Conservation (phyloP, 2,329 filamentous ascomycete species). For the Hymenoscyphus occultus region DNA sequence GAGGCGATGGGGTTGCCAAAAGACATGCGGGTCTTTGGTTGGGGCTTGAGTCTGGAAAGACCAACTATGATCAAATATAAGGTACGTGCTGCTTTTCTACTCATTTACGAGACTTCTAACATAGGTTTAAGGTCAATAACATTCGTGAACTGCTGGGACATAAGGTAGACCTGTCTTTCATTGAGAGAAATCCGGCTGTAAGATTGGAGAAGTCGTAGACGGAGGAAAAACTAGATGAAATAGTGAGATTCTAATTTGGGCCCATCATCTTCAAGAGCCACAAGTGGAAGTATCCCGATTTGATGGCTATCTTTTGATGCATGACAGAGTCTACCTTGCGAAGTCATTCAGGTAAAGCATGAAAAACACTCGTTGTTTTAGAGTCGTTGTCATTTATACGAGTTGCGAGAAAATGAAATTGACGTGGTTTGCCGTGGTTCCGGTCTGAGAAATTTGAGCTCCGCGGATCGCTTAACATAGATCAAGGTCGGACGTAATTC, state of each 20-base stretch:
- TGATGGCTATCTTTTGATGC: background rate
- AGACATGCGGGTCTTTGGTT: conserved; percentile 91
- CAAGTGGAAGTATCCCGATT: background rate
- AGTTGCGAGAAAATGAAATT: conserved; percentile 1
- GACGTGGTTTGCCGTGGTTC: background rate
- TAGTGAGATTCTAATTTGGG: background rate
- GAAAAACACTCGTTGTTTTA: background rate
- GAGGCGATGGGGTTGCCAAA: conserved; percentile 90
- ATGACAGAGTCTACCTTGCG: background rate
- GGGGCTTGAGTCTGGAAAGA: conserved; percentile 85
- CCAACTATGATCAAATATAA: conserved; percentile 71
- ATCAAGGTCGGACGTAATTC: background rate
- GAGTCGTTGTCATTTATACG: background rate
- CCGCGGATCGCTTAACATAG: background rate
- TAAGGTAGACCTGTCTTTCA: conserved; percentile 91
- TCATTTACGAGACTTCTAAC: background rate
- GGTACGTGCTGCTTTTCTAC: conserved; percentile 18
- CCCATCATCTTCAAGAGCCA: background rate
- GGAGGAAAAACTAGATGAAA: conserved; percentile 9
- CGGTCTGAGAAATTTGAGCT: background rate
- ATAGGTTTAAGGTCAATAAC: conserved; percentile 52
- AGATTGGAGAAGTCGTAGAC: conserved; percentile 52
- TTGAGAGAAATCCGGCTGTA: conserved; percentile 87
- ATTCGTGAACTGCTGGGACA: conserved; percentile 63
- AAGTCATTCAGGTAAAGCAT: background rate